Base-by-base conservation (phyloP, 768 basidiomycete genomes). In the Chiua virens region DNA sequence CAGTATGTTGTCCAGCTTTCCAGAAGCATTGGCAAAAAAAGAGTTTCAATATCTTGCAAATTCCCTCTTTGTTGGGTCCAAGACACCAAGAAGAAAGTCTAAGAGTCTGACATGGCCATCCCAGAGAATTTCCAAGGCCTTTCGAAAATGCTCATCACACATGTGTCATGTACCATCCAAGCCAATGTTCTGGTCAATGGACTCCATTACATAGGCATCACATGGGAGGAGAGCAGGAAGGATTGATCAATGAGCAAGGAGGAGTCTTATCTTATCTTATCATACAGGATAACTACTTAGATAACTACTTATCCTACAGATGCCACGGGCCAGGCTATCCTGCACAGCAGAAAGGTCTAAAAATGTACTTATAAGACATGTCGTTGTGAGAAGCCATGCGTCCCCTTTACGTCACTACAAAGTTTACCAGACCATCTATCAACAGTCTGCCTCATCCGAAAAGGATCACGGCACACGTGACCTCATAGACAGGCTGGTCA, bases 51-150 rank as follows among this genome's bases (percentile, higher is more conserved):
- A 50, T 7, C 7, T 45, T 7, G 8, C 8, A 8, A 45, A 39
- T 23, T 54, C 43, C 2, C 5, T 4, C 5, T 30, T 47, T 10
- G 20, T n/a, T 5, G 43, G 36, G 11, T 41, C 5, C 1, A 54
- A 27, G 38, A 49, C n/a, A 10, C 49, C 30, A n/a, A 36, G 47
- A 2, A 54, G 2, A 4, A 49, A 54, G 47, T 54, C 44, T 5
- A 54, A 42, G 11, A 49, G 22, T 4, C 21, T 45, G 14, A 50
- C 34, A 23, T n/a, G 37, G 17, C 53, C 35, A 3, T 45, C 53
- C 37, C 34, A 8, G 18, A 49, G 43, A 8, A 41, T 42, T n/a
- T 45, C 32, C 17, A 52, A 23, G 0, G 36, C 41, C 5, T 23
- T 47, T 32, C n/a, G 35, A 9, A 52, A 1, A 3, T 8, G 20